Evolutionary conservation across 345 rosid genomes (phyloP).

Genomic region (Barbarea vulgaris): DNA sequence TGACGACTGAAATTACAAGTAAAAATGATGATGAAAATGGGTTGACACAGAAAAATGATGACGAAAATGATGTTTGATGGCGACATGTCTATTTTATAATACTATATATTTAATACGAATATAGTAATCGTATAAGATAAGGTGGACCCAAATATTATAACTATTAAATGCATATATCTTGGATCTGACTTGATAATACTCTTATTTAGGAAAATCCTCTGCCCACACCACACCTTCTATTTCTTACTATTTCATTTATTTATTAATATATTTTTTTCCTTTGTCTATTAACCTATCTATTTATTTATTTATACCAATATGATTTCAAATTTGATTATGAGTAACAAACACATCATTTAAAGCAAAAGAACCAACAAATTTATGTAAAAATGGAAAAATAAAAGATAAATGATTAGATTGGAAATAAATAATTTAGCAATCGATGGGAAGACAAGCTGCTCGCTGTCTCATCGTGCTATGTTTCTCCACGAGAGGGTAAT

Average conservation of each 20-base stretch:
- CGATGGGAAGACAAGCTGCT: conserved; percentile 19
- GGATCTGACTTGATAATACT: conserved; percentile 33
- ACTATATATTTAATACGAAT: not conserved
- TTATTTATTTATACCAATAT: not conserved
- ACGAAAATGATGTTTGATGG: conserved; percentile 32
- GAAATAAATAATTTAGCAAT: not conserved
- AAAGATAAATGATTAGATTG: not conserved
- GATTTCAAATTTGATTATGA: not conserved
- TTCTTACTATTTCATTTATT: not conserved
- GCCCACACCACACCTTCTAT: conserved; percentile 24
- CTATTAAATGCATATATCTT: conserved; percentile 16
- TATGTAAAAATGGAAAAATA: not conserved
- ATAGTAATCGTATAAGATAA: conserved; percentile 33
- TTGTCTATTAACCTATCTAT: not conserved
- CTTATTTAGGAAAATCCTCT: conserved; percentile 20
- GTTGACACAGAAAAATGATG: conserved; percentile 11
- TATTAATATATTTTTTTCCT: not conserved
- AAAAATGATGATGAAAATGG: conserved; percentile 6
- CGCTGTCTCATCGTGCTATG: conserved; percentile 39
- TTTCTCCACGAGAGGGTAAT: conserved; percentile 32
- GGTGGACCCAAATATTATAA: conserved; percentile 30
- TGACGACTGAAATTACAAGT: conserved; percentile 2
- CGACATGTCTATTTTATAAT: conserved; percentile 15
- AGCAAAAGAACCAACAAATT: not conserved
- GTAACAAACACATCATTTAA: not conserved